Conservation (phyloP, 192 early-diverging fungal species). For the Linnemannia zychae region DNA sequence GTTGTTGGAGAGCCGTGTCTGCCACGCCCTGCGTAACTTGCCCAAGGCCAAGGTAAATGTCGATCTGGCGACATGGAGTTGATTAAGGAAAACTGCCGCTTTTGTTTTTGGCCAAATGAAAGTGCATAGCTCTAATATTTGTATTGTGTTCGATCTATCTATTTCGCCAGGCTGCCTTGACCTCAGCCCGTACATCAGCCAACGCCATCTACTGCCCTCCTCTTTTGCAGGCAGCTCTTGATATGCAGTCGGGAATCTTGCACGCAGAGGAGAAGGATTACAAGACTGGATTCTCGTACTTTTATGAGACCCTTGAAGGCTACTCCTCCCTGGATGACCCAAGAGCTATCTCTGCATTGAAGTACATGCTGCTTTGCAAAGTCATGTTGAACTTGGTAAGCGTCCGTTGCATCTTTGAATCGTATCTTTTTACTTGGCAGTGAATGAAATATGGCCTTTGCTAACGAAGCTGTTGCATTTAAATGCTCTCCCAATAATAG, state of each 20-base stretch:
- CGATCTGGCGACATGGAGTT: neutral
- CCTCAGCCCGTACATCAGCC: slow-evolving; percentile 95
- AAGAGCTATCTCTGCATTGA: slow-evolving; percentile 90
- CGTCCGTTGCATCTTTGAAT: neutral
- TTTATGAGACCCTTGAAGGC: slow-evolving; percentile 98
- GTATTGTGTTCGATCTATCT: neutral
- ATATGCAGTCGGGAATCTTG: slow-evolving; percentile 97
- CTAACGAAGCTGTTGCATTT: neutral
- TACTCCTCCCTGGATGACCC: slow-evolving; percentile 91
- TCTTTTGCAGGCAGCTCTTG: slow-evolving; percentile 93
- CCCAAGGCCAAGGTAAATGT: slow-evolving; percentile 86
- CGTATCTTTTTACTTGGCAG: neutral
- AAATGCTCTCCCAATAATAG: slow-evolving; percentile 62
- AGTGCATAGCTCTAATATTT: neutral
- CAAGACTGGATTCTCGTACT: slow-evolving; percentile 97
- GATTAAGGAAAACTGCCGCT: neutral
- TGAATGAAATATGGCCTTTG: neutral
- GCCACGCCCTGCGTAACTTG: slow-evolving; percentile 92
- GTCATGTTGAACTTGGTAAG: slow-evolving; percentile 97
- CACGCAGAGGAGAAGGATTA: slow-evolving; percentile 99
- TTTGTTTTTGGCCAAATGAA: neutral
- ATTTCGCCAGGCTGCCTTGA: slow-evolving; percentile 84
- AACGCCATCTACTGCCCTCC: slow-evolving; percentile 99
- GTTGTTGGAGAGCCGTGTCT: slow-evolving; percentile 94
- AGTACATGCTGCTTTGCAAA: slow-evolving; percentile 99